Base-by-base conservation (phyloP, 768 basidiomycete species). In the Rhodotorula toruloides region DNA sequence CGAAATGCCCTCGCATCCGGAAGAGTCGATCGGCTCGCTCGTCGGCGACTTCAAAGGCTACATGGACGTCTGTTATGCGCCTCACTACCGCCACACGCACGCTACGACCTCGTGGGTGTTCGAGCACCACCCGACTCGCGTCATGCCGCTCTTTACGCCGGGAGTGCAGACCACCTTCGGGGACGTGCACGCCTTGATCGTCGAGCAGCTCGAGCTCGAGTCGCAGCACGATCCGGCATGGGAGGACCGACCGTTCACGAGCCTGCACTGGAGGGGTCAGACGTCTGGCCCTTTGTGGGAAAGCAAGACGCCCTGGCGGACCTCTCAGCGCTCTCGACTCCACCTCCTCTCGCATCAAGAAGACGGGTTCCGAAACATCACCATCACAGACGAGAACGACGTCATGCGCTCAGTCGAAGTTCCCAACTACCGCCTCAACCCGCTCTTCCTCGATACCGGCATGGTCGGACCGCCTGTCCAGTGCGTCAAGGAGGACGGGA, bases 251-350 rank as follows among this genome's bases (percentile, higher is more conserved):
- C 77, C 77, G 3, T 75, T 79, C 65, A 71, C 78, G 39, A 55
- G 75, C 16, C 53, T 80, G 16, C 77, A 80, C 58, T 81, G 80
- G 80, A 73, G 80, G 13, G 80, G 80, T 2, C 77, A 77, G n/a
- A 79, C 78, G 9, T 79, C 79, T 1, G 80, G 80, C 11, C 75
- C 70, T 37, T 46, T 73, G 22, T 75, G 71, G 63, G 70, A 71
- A 43, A 57, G 54, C 56, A 22, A 47, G 36, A 71, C 65, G 32
- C 68, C 73, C 13, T 77, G 76, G 76, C 58, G 63, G 49, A 64
- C 70, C 27, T 72, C 74, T 19, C 76, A 77, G 29, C 72, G 76
- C 34, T 64, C 74, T 6, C 54, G 76, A 2, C 57, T 76, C 6
- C 74, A 75, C 55, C 62, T 75, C 32, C 62, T 75, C 42, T 63